These are phyloP conservation scores for Tephrocybe sp. DNA, from an alignment of 768 basidiomycete genomes.

Conservation along the genomic window DNA sequence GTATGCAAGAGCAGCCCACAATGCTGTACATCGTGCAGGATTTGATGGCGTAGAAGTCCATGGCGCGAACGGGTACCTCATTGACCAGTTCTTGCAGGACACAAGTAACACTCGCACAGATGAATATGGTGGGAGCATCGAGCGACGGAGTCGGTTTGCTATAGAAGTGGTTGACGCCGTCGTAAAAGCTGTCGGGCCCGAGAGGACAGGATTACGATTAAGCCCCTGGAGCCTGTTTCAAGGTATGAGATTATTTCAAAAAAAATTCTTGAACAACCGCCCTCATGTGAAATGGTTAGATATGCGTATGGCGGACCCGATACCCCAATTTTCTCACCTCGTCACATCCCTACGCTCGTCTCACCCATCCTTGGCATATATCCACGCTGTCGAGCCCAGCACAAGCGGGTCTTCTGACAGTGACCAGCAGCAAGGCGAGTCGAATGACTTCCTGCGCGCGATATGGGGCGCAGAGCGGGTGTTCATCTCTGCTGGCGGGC, in stretches of 20 bases:
- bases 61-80: conserved; percentile 43
- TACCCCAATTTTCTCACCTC: conserved; percentile 52
- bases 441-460: conserved; percentile 41
- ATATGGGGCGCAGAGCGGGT: conserved; percentile 41
- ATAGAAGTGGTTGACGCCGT: conserved; percentile 55
- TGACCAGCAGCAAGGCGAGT: conserved; percentile 15
- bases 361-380: conserved; percentile 47
- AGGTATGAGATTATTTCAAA: conserved; percentile 22
- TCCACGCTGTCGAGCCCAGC: conserved; percentile 47
- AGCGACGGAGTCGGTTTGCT: conserved; percentile 54
- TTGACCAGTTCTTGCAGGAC: conserved; percentile 63
- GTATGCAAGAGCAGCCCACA: conserved; percentile 53
- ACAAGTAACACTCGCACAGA: conserved; percentile 58
- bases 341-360: conserved; percentile 33
- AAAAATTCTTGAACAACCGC: neutral
- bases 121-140: conserved; percentile 65
- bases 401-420: conserved; percentile 15
- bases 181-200: conserved; percentile 46
- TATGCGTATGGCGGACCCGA: conserved; percentile 54
- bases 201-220: conserved; percentile 52
- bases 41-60: conserved; percentile 65
- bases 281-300: conserved; percentile 20
- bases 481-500: conserved; percentile 40
- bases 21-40: conserved; percentile 53
- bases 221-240: conserved; percentile 52